Evolutionary conservation across 2,329 filamentous ascomycete genomes (phyloP).

Genomic region (Fusarium praegraminearum): DNA sequence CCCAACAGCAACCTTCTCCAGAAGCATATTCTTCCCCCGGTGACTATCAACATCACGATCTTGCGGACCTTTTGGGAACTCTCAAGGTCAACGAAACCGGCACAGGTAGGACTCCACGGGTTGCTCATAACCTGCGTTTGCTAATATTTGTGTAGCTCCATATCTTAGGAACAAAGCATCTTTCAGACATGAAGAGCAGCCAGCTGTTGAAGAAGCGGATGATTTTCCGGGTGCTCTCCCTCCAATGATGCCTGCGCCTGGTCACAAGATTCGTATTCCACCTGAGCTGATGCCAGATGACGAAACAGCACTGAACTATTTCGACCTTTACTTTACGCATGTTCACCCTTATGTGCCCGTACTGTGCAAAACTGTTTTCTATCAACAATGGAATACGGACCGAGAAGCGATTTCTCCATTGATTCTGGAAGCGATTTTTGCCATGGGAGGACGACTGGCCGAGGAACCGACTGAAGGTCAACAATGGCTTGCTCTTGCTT

Average conservation of each 20-base stretch:
- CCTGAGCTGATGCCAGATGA: constrained; percentile 94
- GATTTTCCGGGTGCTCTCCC: constrained; percentile 80
- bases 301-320: constrained; percentile 83
- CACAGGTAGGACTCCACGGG: constrained; percentile 73
- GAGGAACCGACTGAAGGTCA: constrained; percentile 87
- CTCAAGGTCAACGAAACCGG: constrained; percentile 89
- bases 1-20: constrained; percentile 54
- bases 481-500: constrained; percentile 92
- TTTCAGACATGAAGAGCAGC: constrained; percentile 67
- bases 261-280: constrained; percentile 86
- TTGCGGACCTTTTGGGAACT: constrained; percentile 85
- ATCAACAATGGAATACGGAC: constrained; percentile 88
- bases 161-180: constrained; percentile 78
- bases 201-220: constrained; percentile 76
- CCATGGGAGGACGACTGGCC: constrained; percentile 84
- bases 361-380: constrained; percentile 83
- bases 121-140: neutral
- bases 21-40: constrained; percentile 70
- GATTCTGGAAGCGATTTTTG: constrained; percentile 90
- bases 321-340: constrained; percentile 89
- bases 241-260: constrained; percentile 74
- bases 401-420: constrained; percentile 88
- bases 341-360: constrained; percentile 95
- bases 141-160: constrained; percentile 68
- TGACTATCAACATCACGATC: constrained; percentile 75